Conservation (phyloP, 768 basidiomycete species). For the Mycena metata region DNA sequence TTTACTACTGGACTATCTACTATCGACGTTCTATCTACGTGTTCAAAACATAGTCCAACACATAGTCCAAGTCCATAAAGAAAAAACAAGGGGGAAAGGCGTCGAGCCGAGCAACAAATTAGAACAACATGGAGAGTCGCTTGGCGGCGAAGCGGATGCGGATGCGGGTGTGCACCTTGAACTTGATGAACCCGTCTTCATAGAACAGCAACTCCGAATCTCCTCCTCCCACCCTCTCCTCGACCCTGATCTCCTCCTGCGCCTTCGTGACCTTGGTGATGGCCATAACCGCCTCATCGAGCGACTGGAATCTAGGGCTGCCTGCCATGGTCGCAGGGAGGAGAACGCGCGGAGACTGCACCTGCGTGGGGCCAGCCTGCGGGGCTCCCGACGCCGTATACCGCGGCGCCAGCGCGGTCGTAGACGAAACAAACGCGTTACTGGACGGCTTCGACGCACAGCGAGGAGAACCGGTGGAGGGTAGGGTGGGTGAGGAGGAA, state of each 20-base stretch:
- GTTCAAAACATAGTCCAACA: neutral
- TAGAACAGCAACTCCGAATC: neutral
- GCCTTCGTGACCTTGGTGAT: neutral
- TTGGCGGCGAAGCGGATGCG: conserved; percentile 12
- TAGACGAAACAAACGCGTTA: neutral
- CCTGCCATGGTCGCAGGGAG: conserved; percentile 29
- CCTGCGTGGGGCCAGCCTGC: conserved; percentile 30
- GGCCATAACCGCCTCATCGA: conserved; percentile 23
- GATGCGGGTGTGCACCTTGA: neutral
- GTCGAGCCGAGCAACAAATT: neutral
- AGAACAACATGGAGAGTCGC: conserved; percentile 19
- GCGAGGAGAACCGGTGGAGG: conserved; percentile 21
- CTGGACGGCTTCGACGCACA: conserved; percentile 12
- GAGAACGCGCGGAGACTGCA: conserved; percentile 32
- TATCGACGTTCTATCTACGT: neutral
- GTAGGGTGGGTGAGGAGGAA: neutral
- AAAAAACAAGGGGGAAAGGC: neutral
- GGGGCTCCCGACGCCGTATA: conserved; percentile 25
- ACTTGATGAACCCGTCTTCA: conserved; percentile 17
- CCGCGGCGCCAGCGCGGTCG: conserved; percentile 22
- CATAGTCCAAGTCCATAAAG: neutral
- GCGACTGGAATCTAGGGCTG: conserved; percentile 33
- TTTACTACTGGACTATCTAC: neutral
- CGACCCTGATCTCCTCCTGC: neutral
- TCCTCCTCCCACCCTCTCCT: neutral